These are phyloP conservation scores for Ascocoryne sarcoides DNA, from an alignment of 2,329 filamentous ascomycete species.

Conservation along the genomic window DNA sequence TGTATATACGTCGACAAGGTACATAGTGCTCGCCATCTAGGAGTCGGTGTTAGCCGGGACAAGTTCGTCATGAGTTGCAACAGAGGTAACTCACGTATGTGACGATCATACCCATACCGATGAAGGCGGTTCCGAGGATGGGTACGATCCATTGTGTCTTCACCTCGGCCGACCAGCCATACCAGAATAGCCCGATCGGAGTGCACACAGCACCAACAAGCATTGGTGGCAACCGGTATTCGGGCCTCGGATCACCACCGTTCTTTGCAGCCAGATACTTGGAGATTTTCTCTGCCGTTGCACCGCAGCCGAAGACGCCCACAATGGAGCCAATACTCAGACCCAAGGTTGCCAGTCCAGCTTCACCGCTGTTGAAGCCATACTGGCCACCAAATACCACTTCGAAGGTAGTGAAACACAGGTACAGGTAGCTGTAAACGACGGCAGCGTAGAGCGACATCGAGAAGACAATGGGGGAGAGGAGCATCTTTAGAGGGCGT, in stretches of 20 bases:
- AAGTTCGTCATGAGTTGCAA: too few relatives aligned
- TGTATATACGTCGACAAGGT: slow-evolving; percentile 8
- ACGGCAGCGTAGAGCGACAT: background rate
- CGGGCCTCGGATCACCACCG: background rate
- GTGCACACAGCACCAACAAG: slow-evolving; percentile 32
- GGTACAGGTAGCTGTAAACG: slow-evolving; percentile 34
- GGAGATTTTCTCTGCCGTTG: background rate
- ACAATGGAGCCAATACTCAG: background rate
- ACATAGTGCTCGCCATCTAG: too few relatives aligned
- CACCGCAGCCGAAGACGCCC: background rate
- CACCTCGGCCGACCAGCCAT: slow-evolving; percentile 28
- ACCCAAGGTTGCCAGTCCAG: background rate
- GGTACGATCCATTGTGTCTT: too few relatives aligned
- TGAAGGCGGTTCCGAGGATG: too few relatives aligned
- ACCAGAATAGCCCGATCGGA: slow-evolving; percentile 37
- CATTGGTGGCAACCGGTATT: slow-evolving; percentile 31
- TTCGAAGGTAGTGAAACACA: slow-evolving; percentile 47
- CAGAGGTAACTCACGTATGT: too few relatives aligned
- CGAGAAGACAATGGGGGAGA: background rate
- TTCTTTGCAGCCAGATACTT: background rate
- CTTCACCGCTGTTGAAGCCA: background rate
- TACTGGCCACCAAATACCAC: slow-evolving; percentile 11
- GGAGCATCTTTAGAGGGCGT: background rate
- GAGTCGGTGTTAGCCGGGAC: too few relatives aligned
- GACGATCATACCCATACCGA: too few relatives aligned